Evolutionary conservation across 257 asterid species (phyloP), one percentile per base, ranked within the genome.

Genomic region (Paraleonurus japonicus): DNA sequence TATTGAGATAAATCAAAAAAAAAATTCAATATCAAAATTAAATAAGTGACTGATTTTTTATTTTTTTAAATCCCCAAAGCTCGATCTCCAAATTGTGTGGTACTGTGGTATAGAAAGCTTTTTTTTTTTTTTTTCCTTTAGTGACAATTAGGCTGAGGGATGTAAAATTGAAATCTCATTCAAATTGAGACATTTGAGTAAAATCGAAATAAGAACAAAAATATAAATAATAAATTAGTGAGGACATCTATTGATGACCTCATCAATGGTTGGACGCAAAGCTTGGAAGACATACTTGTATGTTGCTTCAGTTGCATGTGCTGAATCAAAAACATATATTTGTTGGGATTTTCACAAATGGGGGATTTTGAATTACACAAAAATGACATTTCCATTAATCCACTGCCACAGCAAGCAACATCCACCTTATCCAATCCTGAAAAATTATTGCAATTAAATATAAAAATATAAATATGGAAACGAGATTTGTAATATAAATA

Each of bases 361-460:
- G 16, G 0, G 1, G 89, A 70, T 4, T 2, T 17, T 24, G 73
- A 22, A 67, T 84, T 86, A 75, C 95, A 88, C 61, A 83, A 0
- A n/a, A 77, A 22, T 4, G 87, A 4, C 8, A 78, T 16, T 75
- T 89, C 96, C 12, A 86, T 1, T 1, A 74, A 48, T 47, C 96
- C 96, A 28, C 83, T 81, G 11, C 96, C 96, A 45, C 96, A 89
- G 61, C 96, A 89, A 15, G 92, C 92, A 10, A 24, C 6, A 33
- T 73, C 82, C 23, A 62, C 81, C 9, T 69, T 79, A 0, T 78
- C 81, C 32, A 88, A 81, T 61, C 80, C 95, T 88, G 72, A 79
- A 72, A 66, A 13, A 11, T 57, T 23, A 4, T 55, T 22, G 48
- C 3, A 41, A 41, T 41, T 12, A 1, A 37, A 9, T 37, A 41